A percentile compares a stretch with the other conserved stretches of the same genome.
phyloP scores from a whole-genome alignment of 2,329 filamentous ascomycete genomes.

The Exophiala aquamarina region DNA sequence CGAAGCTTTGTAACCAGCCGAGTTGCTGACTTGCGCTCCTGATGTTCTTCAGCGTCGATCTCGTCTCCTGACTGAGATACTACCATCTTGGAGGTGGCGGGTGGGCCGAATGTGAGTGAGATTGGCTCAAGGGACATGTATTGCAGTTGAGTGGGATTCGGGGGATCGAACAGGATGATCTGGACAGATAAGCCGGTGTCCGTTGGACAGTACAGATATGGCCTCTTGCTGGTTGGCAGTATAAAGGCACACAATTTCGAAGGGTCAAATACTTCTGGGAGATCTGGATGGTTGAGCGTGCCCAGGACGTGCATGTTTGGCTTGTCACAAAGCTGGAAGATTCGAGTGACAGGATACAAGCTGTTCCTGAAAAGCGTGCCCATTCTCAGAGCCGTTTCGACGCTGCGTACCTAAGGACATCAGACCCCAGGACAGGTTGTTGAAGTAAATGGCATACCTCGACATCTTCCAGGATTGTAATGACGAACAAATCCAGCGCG shows the following conservation, averaged over 20 bases:
- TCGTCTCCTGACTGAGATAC: conserved; percentile 39
- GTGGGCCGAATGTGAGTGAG: conserved; percentile 67
- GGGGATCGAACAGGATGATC: conserved; percentile 84
- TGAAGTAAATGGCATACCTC: conserved; percentile 60
- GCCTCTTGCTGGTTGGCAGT: conserved; percentile 54
- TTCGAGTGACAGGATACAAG: conserved; percentile 73
- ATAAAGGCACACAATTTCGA: conserved; percentile 67
- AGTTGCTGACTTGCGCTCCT: conserved; percentile 62
- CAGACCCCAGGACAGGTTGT: conserved; percentile 24
- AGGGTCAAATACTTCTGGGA: conserved; percentile 57
- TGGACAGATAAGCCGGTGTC: conserved; percentile 73
- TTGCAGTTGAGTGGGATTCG: conserved; percentile 85
- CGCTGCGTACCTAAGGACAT: conserved; percentile 64
- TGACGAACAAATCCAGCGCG: conserved; percentile 82
- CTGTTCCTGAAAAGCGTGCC: conserved; percentile 82
- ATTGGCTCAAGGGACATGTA: conserved; percentile 93
- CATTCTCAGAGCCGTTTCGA: conserved; percentile 82
- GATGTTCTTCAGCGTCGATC: conserved; percentile 72
- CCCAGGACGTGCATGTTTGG: conserved; percentile 83
- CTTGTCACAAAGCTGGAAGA: conserved; percentile 82
- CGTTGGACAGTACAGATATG: conserved; percentile 67
- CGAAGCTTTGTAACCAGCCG: conserved; percentile 82
- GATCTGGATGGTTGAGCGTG: conserved; percentile 64
- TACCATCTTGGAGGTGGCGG: conserved; percentile 22
- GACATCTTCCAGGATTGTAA: conserved; percentile 85